Evolutionary conservation across 73 alveolate genomes (phyloP).

Genomic region (Paramecium octaurelia): DNA sequence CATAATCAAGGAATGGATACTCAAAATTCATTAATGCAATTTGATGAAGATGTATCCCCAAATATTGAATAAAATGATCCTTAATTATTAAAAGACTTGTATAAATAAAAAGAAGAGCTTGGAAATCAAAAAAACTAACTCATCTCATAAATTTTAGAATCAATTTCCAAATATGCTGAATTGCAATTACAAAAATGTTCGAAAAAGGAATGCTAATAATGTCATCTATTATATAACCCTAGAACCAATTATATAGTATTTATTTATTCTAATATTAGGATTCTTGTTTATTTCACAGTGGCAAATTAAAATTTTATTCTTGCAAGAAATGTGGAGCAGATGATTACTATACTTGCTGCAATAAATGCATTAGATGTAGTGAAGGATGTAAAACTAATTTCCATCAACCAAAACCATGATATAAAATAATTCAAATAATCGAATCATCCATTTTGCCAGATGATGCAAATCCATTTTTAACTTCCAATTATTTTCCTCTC

Average conservation of each 20-base stretch:
- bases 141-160: neutral
- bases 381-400: conserved; percentile 71
- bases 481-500: neutral
- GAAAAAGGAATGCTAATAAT: conserved; percentile 21
- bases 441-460: conserved; percentile 2
- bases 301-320: conserved; percentile 78
- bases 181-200: conserved; percentile 9
- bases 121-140: neutral
- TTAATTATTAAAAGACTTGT: neutral
- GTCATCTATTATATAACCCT: conserved; percentile 10
- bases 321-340: conserved; percentile 91
- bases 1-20: conserved; percentile 23
- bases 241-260: neutral
- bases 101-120: neutral
- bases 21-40: conserved; percentile 27
- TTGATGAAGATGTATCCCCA: conserved; percentile 10
- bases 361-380: conserved; percentile 71
- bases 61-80: neutral
- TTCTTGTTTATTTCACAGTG: conserved; percentile 81
- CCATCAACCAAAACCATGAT: conserved; percentile 60
- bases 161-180: neutral
- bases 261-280: neutral
- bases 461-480: conserved; percentile 36
- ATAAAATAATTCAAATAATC: neutral
- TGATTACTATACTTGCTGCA: conserved; percentile 80